A percentile compares a stretch with the other conserved stretches of the same genome.
phyloP scores from a whole-genome alignment of 192 early-diverging fungal genomes.

The Coemansia guatemalensis region DNA sequence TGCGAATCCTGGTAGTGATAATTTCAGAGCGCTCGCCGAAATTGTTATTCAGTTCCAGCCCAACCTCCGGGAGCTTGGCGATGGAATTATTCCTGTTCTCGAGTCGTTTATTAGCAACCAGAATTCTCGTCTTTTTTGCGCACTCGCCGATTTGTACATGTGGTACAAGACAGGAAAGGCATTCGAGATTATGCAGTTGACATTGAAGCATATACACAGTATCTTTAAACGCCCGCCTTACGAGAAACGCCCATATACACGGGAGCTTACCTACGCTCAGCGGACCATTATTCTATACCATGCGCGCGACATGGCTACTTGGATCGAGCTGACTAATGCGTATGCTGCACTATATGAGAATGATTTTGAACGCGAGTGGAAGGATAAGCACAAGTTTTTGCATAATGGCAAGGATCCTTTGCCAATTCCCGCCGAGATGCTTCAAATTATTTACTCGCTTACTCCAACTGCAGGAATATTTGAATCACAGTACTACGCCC shows the following conservation, averaged over 20 bases:
- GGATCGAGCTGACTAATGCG: slow-evolving; percentile 20
- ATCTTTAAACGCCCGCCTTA: slow-evolving; percentile 41
- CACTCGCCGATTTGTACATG: slow-evolving; percentile 21
- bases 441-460: slow-evolving; percentile 18
- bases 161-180: slow-evolving; percentile 24
- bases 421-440: slow-evolving; percentile 14
- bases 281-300: slow-evolving; percentile 34
- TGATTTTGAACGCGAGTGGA: slow-evolving; percentile 15
- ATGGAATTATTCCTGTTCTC: slow-evolving; percentile 11
- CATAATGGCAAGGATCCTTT: neutral
- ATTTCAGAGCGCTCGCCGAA: slow-evolving; percentile 11
- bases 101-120: slow-evolving; percentile 48
- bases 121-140: slow-evolving; percentile 40
- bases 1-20: slow-evolving; percentile 14
- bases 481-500: neutral
- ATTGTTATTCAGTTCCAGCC: slow-evolving; percentile 24
- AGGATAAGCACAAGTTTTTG: slow-evolving; percentile 31
- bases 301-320: slow-evolving; percentile 13
- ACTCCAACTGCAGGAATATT: neutral
- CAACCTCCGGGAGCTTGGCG: slow-evolving; percentile 1
- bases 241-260: slow-evolving; percentile 29
- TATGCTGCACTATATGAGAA: slow-evolving; percentile 20
- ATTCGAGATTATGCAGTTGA: slow-evolving; percentile 24
- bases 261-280: slow-evolving; percentile 35
- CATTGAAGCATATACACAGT: slow-evolving; percentile 35